These are phyloP conservation scores for Nitzschia sp. DNA, from an alignment of 108 stramenopile genomes.

Conservation along the genomic window DNA sequence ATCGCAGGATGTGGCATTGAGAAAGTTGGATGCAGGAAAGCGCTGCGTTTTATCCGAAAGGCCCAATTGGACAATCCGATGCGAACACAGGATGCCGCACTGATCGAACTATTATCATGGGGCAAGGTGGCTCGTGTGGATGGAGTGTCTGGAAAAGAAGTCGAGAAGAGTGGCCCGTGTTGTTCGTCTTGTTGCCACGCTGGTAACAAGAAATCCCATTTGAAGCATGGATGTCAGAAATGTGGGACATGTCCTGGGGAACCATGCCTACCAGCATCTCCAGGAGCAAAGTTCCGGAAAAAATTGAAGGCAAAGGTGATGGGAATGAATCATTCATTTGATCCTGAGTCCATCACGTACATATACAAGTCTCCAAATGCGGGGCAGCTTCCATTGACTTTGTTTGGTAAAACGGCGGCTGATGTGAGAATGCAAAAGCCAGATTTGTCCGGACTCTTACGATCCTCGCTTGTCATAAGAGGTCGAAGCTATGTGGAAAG, in stretches of 20 bases:
- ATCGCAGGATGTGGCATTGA: conserved; percentile 62
- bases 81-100: conserved; percentile 40
- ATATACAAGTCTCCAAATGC: conserved; percentile 70
- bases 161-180: background rate
- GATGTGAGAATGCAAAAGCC: conserved; percentile 43
- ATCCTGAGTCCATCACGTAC: conserved; percentile 42
- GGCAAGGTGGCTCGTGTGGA: conserved; percentile 18
- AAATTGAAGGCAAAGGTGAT: conserved; percentile 58
- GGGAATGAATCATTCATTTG: conserved; percentile 43
- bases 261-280: conserved; percentile 51
- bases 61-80: conserved; percentile 57
- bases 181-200: conserved; percentile 64
- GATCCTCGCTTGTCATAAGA: conserved; percentile 51
- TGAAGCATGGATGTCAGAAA: conserved; percentile 66
- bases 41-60: conserved; percentile 68
- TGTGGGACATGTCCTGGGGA: conserved; percentile 81
- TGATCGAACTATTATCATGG: conserved; percentile 66
- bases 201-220: conserved; percentile 58
- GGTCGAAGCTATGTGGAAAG: conserved; percentile 52
- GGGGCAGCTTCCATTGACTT: conserved; percentile 49
- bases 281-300: conserved; percentile 54
- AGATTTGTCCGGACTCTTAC: conserved; percentile 36
- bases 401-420: conserved; percentile 27
- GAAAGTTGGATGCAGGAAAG: conserved; percentile 71
- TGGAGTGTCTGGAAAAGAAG: background rate